Evolutionary conservation across 805 yeast species (phyloP).

Genomic region (Metschnikowia continentalis): DNA sequence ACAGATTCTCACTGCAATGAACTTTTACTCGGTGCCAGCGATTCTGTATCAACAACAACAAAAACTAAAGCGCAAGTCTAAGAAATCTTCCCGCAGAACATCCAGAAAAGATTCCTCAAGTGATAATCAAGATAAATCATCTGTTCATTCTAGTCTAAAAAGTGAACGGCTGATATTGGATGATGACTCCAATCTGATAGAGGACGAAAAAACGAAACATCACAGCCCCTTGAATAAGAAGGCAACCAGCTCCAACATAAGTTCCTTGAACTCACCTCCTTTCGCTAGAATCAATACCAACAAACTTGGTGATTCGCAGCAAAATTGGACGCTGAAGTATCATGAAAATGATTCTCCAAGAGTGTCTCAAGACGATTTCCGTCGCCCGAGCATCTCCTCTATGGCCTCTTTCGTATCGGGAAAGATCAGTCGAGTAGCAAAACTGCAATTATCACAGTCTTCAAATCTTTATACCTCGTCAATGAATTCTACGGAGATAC

Average conservation of each 20-base stretch:
- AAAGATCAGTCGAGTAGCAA: constrained; percentile 1
- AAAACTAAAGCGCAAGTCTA: constrained; percentile 21
- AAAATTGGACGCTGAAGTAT: not conserved
- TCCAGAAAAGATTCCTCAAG: not conserved
- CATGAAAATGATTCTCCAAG: not conserved
- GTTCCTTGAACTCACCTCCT: not conserved
- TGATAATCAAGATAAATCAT: not conserved
- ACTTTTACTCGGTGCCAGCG: constrained; percentile 36
- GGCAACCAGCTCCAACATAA: not conserved
- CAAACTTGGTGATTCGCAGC: not conserved
- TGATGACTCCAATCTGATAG: not conserved
- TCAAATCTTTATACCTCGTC: not conserved
- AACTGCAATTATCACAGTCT: constrained; percentile 1
- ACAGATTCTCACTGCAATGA: constrained; percentile 22
- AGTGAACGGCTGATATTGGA: not conserved
- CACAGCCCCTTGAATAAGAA: not conserved
- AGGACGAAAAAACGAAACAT: not conserved
- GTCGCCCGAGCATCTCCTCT: constrained; percentile 3
- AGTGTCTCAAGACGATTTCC: not conserved
- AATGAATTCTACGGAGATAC: not conserved
- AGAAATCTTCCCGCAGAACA: constrained; percentile 7
- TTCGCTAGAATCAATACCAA: not conserved
- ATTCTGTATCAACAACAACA: constrained; percentile 41
- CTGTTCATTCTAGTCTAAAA: not conserved
- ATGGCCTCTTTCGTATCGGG: constrained; percentile 3